Base-by-base conservation (phyloP, 495 filamentous ascomycete genomes). In the Bacidia rubella region DNA sequence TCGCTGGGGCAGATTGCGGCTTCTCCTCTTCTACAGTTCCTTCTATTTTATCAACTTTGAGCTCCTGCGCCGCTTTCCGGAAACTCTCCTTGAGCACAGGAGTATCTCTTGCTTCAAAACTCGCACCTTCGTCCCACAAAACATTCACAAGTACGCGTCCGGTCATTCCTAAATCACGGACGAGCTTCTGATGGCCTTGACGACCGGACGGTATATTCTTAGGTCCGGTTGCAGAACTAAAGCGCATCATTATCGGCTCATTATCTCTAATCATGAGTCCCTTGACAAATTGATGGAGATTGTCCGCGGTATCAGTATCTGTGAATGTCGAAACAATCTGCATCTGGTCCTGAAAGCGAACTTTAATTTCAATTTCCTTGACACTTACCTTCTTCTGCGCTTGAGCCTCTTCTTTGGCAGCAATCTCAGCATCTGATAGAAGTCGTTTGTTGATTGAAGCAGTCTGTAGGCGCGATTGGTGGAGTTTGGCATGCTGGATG, bases 291-390 rank as follows among this genome's bases (percentile, higher is more conserved):
- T 68, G 66, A 66, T 96, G 87, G 1, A 95, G 70, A 19, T 70
- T 63, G 11, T 70, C 66, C 7, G 78, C 81, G 0, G 85, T 84
- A 48, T 89, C 80, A 0, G 67, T 58, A 3, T 78, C 76, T 2
- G 68, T 70, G 60, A 88, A 81, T 42, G 72, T 73, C 60, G 79
- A 77, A 24, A 83, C 72, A 19, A 87, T 75, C 38, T 79, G 78
- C 51, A 76, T 81, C 58, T 86, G 81, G 63, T 96, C 89, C 1
- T 92, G 90, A 56, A 95, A 88, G 21, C 90, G 83, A 49, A 97
- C 71, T 54, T 85, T 88, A 51, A 98, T 75, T 39, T 79, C 71
- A 39, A 95, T 79, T 41, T 77, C 71, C 32, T 75, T 81, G 51
- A 89, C 70, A 19, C 73, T 74, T 27, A 80, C 78, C 11, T 83